Percentiles rank a stretch among this genome's conserved stretches.
Evolutionary conservation across 257 asterid genomes (phyloP).

Genomic region (Nicotiana tabacum): DNA sequence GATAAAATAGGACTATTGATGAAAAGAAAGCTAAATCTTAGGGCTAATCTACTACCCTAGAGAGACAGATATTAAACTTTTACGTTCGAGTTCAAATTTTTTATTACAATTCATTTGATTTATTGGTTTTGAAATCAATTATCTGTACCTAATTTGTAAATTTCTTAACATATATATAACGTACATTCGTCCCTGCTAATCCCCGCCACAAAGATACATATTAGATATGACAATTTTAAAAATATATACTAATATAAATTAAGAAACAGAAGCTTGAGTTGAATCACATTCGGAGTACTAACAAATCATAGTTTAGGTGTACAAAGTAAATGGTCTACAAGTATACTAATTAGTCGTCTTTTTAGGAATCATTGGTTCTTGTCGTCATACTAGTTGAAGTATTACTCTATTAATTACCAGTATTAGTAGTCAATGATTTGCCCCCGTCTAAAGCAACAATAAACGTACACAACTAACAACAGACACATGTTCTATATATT

Average conservation of each 20-base stretch:
- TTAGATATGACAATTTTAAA: neutral
- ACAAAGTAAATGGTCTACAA: neutral
- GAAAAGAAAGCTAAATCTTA: neutral
- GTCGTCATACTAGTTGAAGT: constrained; percentile 3
- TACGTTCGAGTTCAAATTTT: no score
- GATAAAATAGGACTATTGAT: neutral
- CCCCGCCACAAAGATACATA: neutral
- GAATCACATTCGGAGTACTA: neutral
- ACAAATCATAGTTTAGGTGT: neutral
- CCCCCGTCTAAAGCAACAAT: constrained; percentile 1
- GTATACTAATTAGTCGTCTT: neutral
- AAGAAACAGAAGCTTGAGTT: neutral
- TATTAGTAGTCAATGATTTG: constrained; percentile 17
- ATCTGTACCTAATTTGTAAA: neutral
- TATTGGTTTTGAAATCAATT: neutral
- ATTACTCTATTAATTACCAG: neutral
- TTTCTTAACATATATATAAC: neutral
- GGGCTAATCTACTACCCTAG: no score
- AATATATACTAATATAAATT: neutral
- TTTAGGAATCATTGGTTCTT: neutral
- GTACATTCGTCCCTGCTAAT: neutral
- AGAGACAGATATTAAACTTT: no score
- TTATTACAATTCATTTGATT: no score
- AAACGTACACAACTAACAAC: constrained; percentile 10
- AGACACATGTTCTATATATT: constrained; percentile 8